Conservation (phyloP, 805 yeast species). For the Pichia exigua region DNA sequence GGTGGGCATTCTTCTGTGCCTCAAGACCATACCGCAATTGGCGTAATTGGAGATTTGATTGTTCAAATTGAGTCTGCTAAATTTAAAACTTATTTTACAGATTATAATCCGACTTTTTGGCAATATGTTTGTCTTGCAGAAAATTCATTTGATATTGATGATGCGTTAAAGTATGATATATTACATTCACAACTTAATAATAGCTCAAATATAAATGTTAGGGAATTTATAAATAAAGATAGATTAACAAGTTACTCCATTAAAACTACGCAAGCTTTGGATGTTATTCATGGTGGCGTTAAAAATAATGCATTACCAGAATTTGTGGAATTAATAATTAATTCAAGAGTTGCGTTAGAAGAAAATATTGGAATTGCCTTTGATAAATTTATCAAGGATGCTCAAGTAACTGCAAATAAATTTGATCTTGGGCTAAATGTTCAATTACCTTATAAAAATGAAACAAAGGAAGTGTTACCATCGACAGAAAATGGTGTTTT, state of each 20-base stretch:
- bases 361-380: slow-evolving; percentile 29
- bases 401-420: slow-evolving; percentile 28
- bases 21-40: slow-evolving; percentile 41
- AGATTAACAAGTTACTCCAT: slow-evolving; percentile 30
- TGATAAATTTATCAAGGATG: slow-evolving; percentile 28
- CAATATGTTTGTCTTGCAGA: slow-evolving; percentile 41
- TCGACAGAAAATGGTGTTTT: slow-evolving; percentile 18
- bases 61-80: slow-evolving; percentile 31
- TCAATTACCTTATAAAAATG: slow-evolving; percentile 4
- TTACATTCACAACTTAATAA: slow-evolving; percentile 31
- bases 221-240: slow-evolving; percentile 27
- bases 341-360: slow-evolving; percentile 41
- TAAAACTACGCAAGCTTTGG: slow-evolving; percentile 42
- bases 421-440: slow-evolving; percentile 27
- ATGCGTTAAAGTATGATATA: slow-evolving; percentile 29
- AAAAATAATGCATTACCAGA: slow-evolving; percentile 46
- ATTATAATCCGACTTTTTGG: slow-evolving; percentile 36
- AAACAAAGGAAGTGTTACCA: slow-evolving; percentile 23
- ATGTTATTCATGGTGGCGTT: slow-evolving; percentile 40
- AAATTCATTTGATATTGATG: slow-evolving; percentile 31
- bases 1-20: slow-evolving; percentile 49
- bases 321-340: slow-evolving; percentile 34
- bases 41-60: slow-evolving; percentile 36
- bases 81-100: slow-evolving; percentile 32
- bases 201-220: slow-evolving; percentile 31